A percentile compares a stretch with the other conserved stretches of the same genome.
These are phyloP conservation scores for Pestalotiopsis sp. DNA, from an alignment of 2,329 filamentous ascomycete genomes.

Conservation along the genomic window DNA sequence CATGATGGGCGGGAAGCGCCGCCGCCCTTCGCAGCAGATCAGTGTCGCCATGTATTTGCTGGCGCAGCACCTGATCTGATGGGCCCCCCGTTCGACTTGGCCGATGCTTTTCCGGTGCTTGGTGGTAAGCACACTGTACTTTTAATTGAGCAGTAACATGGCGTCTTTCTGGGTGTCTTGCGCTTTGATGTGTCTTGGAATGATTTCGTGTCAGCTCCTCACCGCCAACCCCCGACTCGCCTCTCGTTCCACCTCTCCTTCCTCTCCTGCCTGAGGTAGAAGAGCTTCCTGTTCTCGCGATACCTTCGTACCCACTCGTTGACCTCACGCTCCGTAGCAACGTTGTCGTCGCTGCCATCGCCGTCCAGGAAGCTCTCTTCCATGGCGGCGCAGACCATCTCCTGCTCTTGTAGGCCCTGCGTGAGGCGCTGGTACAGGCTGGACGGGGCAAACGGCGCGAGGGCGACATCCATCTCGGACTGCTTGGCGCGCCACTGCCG, in stretches of 20 bases:
- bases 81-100: not conserved
- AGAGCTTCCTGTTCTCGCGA: conserved; percentile 76
- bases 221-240: conserved; percentile 91
- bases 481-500: conserved; percentile 92
- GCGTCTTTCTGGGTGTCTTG: not conserved
- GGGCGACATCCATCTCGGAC: conserved; percentile 81
- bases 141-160: not conserved
- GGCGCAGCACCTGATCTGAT: not conserved
- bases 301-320: conserved; percentile 83
- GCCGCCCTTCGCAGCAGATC: not conserved
- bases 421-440: conserved; percentile 82
- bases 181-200: not conserved
- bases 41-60: not conserved
- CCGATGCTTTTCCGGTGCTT: not conserved
- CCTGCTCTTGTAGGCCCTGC: conserved; percentile 81
- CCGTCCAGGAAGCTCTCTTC: conserved; percentile 91
- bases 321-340: conserved; percentile 79
- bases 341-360: conserved; percentile 39
- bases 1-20: not conserved
- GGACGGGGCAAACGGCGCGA: conserved; percentile 84
- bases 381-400: conserved; percentile 75
- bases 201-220: conserved; percentile 31
- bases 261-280: conserved; percentile 81
- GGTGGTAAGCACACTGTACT: not conserved
- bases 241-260: conserved; percentile 97